Percentiles rank a stretch among this genome's conserved stretches.
phyloP scores from a whole-genome alignment of 441 rosid species.

The Gossypium laxum region DNA sequence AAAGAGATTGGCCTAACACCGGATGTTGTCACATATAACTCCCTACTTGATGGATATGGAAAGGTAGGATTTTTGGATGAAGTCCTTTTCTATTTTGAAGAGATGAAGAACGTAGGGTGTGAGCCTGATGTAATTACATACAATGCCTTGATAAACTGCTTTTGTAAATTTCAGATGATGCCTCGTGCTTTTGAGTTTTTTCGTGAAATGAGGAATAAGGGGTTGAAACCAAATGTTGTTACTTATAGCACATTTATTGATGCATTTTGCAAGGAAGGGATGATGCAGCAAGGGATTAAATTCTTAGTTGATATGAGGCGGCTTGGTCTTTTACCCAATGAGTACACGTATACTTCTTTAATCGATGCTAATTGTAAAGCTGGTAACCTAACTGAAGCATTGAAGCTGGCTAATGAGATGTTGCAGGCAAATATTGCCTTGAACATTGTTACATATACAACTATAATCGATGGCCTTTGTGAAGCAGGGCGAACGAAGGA shows the following conservation, averaged over 20 bases:
- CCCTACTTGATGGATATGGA: constrained; percentile 64
- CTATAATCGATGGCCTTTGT: constrained; percentile 53
- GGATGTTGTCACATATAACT: constrained; percentile 60
- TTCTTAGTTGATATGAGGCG: constrained; percentile 60
- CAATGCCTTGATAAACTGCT: constrained; percentile 54
- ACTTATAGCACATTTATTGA: constrained; percentile 65
- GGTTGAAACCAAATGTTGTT: constrained; percentile 50
- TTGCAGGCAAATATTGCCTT: constrained; percentile 31
- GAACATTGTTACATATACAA: constrained; percentile 54
- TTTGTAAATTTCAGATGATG: constrained; percentile 39
- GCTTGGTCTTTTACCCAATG: constrained; percentile 55
- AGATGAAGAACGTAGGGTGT: constrained; percentile 45
- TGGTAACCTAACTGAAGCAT: constrained; percentile 43
- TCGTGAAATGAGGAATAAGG: constrained; percentile 41
- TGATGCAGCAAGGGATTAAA: constrained; percentile 57
- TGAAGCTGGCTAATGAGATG: constrained; percentile 58
- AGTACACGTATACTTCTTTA: constrained; percentile 54
- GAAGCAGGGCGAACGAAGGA: constrained; percentile 39
- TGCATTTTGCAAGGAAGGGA: constrained; percentile 60
- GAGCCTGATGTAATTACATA: constrained; percentile 57
- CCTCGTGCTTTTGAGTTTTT: constrained; percentile 40
- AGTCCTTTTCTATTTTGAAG: constrained; percentile 31
- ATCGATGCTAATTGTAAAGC: constrained; percentile 61
- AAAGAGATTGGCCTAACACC: constrained; percentile 45
- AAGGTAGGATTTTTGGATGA: constrained; percentile 50